These are phyloP conservation scores for Yamadazyma sp. DNA, from an alignment of 1,139 yeast genomes.

Conservation along the genomic window DNA sequence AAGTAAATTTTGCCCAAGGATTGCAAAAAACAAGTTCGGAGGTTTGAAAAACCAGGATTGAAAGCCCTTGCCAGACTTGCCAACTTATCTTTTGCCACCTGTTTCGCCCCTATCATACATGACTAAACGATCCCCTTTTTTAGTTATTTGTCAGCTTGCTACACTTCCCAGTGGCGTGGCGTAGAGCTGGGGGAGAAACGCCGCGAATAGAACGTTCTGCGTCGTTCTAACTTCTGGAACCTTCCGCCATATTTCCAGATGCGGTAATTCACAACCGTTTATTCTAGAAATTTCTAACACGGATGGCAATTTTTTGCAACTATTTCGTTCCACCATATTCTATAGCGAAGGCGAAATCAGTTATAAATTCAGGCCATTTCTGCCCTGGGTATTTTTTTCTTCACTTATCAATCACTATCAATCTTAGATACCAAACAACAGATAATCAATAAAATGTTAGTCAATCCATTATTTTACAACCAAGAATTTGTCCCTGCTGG, in stretches of 20 bases:
- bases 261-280: constrained; percentile 3
- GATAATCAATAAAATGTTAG: constrained; percentile 14
- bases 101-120: too few species aligned
- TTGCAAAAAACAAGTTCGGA: too few species aligned
- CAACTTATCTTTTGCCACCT: too few species aligned
- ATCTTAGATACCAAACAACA: not conserved
- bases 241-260: constrained; percentile 5
- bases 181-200: not conserved
- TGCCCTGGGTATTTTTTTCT: not conserved
- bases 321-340: constrained; percentile 4
- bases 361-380: constrained; percentile 5
- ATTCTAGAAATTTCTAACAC: not conserved
- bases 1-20: too few species aligned
- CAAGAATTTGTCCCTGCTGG: constrained; percentile 10
- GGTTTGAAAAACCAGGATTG: too few species aligned
- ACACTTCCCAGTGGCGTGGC: too few species aligned
- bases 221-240: constrained; percentile 7
- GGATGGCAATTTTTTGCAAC: constrained; percentile 7
- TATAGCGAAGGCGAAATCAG: constrained; percentile 6
- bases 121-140: too few species aligned
- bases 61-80: too few species aligned
- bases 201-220: constrained; percentile 4
- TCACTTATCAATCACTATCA: not conserved
- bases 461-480: constrained; percentile 18
- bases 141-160: too few species aligned